A percentile compares a stretch with the other conserved stretches of the same genome.
These are phyloP conservation scores for Rhexocercosporidium sp. DNA, from an alignment of 2,329 filamentous ascomycete genomes.

Conservation along the genomic window DNA sequence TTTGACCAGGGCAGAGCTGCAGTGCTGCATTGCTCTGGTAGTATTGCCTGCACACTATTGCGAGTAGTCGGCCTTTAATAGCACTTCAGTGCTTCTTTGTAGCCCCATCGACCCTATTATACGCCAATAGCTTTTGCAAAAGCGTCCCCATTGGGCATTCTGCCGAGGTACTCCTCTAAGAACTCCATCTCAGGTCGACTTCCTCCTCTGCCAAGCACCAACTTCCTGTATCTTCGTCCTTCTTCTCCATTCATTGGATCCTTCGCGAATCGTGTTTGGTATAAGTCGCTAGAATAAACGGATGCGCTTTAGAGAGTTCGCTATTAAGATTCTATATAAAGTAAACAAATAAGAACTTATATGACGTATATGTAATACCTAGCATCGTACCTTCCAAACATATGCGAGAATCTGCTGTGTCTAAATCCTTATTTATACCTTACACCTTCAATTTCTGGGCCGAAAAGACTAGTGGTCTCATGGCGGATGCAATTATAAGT, in stretches of 20 bases:
- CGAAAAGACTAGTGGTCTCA: conserved; percentile 56
- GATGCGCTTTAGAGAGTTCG: conserved; percentile 41
- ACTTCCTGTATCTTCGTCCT: conserved; percentile 55
- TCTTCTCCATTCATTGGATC: conserved; percentile 54
- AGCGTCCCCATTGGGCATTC: conserved; percentile 46
- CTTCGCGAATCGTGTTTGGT: conserved; percentile 53
- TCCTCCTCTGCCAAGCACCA: conserved; percentile 58
- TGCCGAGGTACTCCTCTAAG: conserved; percentile 58
- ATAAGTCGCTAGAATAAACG: conserved; percentile 60
- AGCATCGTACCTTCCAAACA: conserved; percentile 61
- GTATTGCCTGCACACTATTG: no score
- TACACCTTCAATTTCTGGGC: conserved; percentile 50
- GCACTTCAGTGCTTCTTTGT: not conserved
- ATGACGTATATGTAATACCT: conserved; percentile 61
- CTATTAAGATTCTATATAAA: not conserved
- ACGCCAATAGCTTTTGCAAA: conserved; percentile 8
- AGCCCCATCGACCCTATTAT: not conserved
- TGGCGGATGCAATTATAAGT: conserved; percentile 57
- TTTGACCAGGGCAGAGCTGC: not conserved
- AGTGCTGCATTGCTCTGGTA: not conserved
- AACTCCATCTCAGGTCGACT: conserved; percentile 59
- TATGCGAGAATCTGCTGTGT: conserved; percentile 56
- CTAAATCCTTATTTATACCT: conserved; percentile 56
- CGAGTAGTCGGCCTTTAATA: not conserved
- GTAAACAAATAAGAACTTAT: no score